Base-by-base conservation (phyloP, 139 green algal genomes). In the Monoraphidium neglectum region DNA sequence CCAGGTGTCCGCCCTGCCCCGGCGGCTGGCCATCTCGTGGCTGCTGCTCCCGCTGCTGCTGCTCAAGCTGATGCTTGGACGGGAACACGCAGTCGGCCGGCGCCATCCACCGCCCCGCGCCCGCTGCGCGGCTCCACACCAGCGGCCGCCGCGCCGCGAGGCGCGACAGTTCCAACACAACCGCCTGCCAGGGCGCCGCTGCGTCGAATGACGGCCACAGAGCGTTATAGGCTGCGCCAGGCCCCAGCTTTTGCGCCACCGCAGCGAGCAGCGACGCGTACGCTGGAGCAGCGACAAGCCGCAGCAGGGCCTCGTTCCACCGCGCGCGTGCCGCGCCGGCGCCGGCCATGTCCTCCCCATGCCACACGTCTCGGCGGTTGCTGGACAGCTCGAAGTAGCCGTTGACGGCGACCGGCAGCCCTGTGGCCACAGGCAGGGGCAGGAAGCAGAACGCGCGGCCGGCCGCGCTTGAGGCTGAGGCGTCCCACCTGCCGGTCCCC, bases 371-470 rank as follows among this genome's bases (percentile, higher is more conserved):
- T 3, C 88, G 49, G 5, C 56, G 56, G 68, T 91, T 91, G 63
- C 65, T 80, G 33, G 80, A 89, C 21, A 94, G 83, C 80, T 94
- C 89, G 75, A 94, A 94, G 76, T 88, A 91, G 33, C 77, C 87
- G 76, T 95, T 95, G 69, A 95, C 78, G 46, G 94, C 89, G 12
- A 91, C 81, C 38, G 89, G 90, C 49, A 95, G 82, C 16, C 83
- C 84, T 0, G 84, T 89, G 0, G 12, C 13, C 23, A 82, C 78
- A 10, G 90, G 89, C 16, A 95, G 84, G n/a, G 90, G 90, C 36
- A 95, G 83, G 79, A 93, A 93, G 77, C 87, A 93, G 78, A 92
- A 95, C 16, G 85, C 90, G 13, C 74, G 77, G 32, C 84, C 79
- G 23, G n/a, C 28, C 2, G 67, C 60, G 49, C 21, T 49, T n/a